Evolutionary conservation across 441 rosid species (phyloP), one percentile per base, ranked within the genome.

Genomic region (Hura crepitans): DNA sequence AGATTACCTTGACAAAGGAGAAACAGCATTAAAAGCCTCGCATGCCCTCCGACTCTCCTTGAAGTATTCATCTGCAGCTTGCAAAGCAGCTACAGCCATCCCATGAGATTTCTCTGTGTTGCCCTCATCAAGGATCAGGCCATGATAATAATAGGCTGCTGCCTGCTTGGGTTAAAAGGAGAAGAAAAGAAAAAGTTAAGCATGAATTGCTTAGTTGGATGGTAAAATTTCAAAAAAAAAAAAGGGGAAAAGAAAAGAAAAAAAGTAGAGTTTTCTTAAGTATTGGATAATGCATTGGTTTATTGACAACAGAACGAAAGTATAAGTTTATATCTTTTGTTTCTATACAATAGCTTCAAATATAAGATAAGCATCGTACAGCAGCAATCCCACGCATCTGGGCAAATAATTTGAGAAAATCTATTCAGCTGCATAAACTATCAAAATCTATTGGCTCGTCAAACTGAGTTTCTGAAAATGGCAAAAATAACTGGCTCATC

Each of bases 111-210:
- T 93, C 86, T 94, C 97, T 8, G 99, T 94, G 85, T 92, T 94
- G 39, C 93, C 98, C 80, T 92, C 98, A 23, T 93, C 96, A 68
- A 96, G 96, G 72, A 96, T 91, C 86, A 96, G 71, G 35, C 99
- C 98, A 63, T 96, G 98, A 79, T 88, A 96, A 78, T 91, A 96
- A 81, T 96, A 96, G 33, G 97, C 98, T 50, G 93, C 99, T 69
- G 97, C 97, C 99, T 93, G 82, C 30, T 30, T 45, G 28, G 4
- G 18, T 27, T n/a, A n/a, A 73, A 50, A 46, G 22, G 17, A 49
- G 58, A 54, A 51, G 17, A 57, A 18, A 35, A 56, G 23, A 62
- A 27, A 10, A 33, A 7, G 42, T 30, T 23, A 35, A 25, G 13
- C 31, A 23, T 45, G 23, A 42, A 57, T 70, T 28, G 49, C 45